phyloP scores from a whole-genome alignment of 2,329 filamentous ascomycete species.

The Leptographium galeiforme region DNA sequence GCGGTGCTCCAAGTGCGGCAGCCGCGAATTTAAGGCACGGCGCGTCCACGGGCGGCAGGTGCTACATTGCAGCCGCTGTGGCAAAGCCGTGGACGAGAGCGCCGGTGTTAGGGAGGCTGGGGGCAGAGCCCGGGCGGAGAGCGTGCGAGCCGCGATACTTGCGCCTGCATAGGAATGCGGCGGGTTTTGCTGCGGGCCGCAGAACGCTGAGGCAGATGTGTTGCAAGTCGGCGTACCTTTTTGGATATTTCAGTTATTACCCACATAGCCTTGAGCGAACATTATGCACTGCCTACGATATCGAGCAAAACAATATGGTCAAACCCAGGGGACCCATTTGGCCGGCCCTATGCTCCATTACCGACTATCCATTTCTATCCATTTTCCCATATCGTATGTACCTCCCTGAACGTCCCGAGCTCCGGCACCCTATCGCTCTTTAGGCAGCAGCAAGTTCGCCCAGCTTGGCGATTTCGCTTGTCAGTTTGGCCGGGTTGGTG shows the following conservation, averaged over 20 bases:
- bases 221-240: background rate
- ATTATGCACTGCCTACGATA: no score
- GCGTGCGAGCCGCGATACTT: background rate
- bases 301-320: no score
- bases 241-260: no score
- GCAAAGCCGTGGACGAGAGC: conserved; percentile 15
- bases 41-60: conserved; percentile 38
- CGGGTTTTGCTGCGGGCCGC: background rate
- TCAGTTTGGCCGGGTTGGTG: background rate
- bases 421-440: background rate
- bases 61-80: conserved; percentile 48
- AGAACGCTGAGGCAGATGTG: background rate
- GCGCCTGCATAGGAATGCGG: background rate
- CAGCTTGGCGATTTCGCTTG: background rate
- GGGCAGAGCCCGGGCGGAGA: no score
- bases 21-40: conserved; percentile 48
- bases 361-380: no score
- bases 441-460: background rate
- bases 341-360: no score
- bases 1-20: conserved; percentile 44
- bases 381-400: background rate
- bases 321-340: no score
- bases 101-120: background rate
- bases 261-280: no score
- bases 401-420: background rate